These are phyloP conservation scores for Talinum fruticosum DNA, from an alignment of 148 eudicot genomes.

Conservation along the genomic window DNA sequence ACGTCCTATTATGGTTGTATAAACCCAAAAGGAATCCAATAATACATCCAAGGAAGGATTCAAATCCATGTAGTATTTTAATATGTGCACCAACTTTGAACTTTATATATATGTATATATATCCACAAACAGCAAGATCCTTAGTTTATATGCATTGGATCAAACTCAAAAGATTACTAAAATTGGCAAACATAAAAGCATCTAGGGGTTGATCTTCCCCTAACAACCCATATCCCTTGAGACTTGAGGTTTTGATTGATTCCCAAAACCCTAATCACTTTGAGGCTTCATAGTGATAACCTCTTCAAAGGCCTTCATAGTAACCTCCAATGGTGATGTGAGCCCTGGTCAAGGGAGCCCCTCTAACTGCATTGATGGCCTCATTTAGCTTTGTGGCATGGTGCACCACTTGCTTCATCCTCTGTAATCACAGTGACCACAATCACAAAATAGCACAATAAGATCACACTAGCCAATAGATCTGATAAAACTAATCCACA, in stretches of 20 bases:
- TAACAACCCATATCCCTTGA: background rate
- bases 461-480: background rate
- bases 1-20: background rate
- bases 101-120: background rate
- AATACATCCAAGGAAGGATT: slow-evolving; percentile 10
- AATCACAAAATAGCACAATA: slow-evolving; percentile 1
- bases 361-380: slow-evolving; percentile 64
- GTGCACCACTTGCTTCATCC: slow-evolving; percentile 59
- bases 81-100: slow-evolving; percentile 4
- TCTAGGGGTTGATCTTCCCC: background rate
- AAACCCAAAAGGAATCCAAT: slow-evolving; percentile 10
- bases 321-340: slow-evolving; percentile 69
- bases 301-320: slow-evolving; percentile 44
- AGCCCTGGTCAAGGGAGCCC: slow-evolving; percentile 65
- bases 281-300: background rate
- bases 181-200: background rate
- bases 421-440: slow-evolving; percentile 34
- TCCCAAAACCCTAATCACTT: background rate
- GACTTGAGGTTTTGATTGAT: background rate
- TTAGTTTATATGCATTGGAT: background rate
- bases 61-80: background rate
- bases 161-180: slow-evolving; percentile 14
- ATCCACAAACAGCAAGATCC: slow-evolving; percentile 16
- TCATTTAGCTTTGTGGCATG: slow-evolving; percentile 61
- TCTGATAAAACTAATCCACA: background rate